Evolutionary conservation across 768 basidiomycete genomes (phyloP).

Genomic region (Lactarius evosmus): DNA sequence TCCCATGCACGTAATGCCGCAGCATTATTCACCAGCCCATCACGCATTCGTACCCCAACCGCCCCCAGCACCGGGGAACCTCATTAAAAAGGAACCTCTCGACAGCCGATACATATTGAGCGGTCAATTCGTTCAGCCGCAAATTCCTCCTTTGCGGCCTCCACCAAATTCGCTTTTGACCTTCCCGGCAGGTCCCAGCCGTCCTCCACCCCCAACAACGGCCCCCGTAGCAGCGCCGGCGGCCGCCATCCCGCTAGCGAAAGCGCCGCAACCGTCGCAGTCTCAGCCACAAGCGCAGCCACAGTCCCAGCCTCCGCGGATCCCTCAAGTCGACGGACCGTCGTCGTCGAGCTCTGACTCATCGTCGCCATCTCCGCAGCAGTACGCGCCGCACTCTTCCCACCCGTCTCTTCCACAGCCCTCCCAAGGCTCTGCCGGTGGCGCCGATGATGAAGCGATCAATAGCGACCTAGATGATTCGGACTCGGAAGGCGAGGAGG

Average conservation of each 20-base stretch:
- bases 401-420: slow-evolving; percentile 77
- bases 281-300: slow-evolving; percentile 23
- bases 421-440: slow-evolving; percentile 39
- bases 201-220: slow-evolving; percentile 51
- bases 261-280: slow-evolving; percentile 17
- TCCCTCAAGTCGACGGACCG: slow-evolving; percentile 82
- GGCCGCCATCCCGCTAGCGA: slow-evolving; percentile 39
- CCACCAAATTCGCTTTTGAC: slow-evolving; percentile 23
- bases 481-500: slow-evolving; percentile 83
- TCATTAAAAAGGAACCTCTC: slow-evolving; percentile 72
- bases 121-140: slow-evolving; percentile 57
- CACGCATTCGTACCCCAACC: slow-evolving; percentile 35
- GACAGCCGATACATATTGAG: slow-evolving; percentile 66
- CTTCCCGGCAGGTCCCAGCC: slow-evolving; percentile 30
- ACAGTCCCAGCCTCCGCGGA: slow-evolving; percentile 41
- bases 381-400: slow-evolving; percentile 64
- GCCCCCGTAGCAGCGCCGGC: slow-evolving; percentile 49
- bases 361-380: slow-evolving; percentile 58
- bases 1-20: slow-evolving; percentile 48
- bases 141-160: slow-evolving; percentile 42
- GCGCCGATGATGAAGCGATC: slow-evolving; percentile 74
- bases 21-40: slow-evolving; percentile 35
- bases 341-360: slow-evolving; percentile 65
- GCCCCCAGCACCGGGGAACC: slow-evolving; percentile 42
- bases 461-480: slow-evolving; percentile 97